Percentiles rank a stretch among this genome's conserved stretches.
These are phyloP conservation scores for Aspergillus clavatus DNA, from an alignment of 2,329 filamentous ascomycete genomes.

Conservation along the genomic window DNA sequence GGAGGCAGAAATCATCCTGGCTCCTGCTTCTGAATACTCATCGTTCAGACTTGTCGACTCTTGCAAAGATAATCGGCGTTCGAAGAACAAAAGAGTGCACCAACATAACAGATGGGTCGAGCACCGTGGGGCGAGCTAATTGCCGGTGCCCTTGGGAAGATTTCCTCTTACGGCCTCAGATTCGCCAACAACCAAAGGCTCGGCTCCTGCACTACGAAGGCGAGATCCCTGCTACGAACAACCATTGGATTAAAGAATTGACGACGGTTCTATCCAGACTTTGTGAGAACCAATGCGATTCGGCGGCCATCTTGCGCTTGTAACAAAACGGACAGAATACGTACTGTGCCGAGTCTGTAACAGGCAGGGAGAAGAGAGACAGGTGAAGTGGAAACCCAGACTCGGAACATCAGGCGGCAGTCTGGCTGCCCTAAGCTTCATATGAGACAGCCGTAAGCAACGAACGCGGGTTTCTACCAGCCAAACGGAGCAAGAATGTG, in stretches of 20 bases:
- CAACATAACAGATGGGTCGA: constrained; percentile 23
- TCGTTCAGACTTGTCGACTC: background rate
- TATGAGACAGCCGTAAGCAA: background rate
- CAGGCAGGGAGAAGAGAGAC: background rate
- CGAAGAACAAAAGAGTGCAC: constrained; percentile 7
- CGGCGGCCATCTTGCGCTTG: constrained; percentile 11
- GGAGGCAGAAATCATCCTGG: background rate
- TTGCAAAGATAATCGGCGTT: background rate
- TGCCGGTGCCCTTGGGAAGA: constrained; percentile 19
- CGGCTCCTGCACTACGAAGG: constrained; percentile 24
- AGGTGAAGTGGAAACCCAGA: background rate
- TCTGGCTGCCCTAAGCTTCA: background rate
- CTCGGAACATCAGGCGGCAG: background rate
- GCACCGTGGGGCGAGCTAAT: constrained; percentile 26
- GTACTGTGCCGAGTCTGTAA: background rate
- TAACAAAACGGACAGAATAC: constrained; percentile 13
- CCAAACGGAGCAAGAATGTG: background rate
- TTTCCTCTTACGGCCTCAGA: constrained; percentile 24
- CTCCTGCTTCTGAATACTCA: background rate
- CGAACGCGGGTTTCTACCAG: too few species aligned
- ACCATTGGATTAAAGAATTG: constrained; percentile 36
- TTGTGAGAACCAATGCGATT: constrained; percentile 26
- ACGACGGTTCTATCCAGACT: constrained; percentile 30
- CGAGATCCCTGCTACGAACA: constrained; percentile 37
- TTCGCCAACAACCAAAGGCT: constrained; percentile 27